Conservation (phyloP, 768 basidiomycete species). For the Mrakia hoshinonis region DNA sequence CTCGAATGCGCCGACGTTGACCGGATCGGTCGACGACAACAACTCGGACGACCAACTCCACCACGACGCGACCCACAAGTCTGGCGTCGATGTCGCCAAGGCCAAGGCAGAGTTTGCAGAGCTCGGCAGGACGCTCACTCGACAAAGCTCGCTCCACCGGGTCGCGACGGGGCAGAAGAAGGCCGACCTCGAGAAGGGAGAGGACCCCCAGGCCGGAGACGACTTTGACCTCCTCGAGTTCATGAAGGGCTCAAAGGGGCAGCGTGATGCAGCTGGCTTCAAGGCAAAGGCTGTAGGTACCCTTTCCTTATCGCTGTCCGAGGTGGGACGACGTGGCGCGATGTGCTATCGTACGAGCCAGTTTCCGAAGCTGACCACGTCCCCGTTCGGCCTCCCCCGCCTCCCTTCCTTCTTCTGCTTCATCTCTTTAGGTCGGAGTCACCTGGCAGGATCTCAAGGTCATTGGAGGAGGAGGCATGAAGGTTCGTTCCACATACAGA, state of each 20-base stretch:
- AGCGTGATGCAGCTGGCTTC: slow-evolving; percentile 40
- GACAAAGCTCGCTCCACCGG: slow-evolving; percentile 24
- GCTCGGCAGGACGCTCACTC: slow-evolving; percentile 29
- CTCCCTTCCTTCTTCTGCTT: not conserved
- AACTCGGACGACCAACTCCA: not conserved
- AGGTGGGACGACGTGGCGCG: too few species aligned
- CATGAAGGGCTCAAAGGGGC: slow-evolving; percentile 30
- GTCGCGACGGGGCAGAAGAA: slow-evolving; percentile 28
- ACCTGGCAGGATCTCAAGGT: slow-evolving; percentile 39
- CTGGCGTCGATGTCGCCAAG: slow-evolving; percentile 25
- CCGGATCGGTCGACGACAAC: not conserved
- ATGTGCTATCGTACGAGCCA: too few species aligned
- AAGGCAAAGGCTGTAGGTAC: slow-evolving; percentile 36
- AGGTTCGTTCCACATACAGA: slow-evolving; percentile 5
- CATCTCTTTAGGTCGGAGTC: slow-evolving; percentile 36
- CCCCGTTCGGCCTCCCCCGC: not conserved
- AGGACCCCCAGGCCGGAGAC: slow-evolving; percentile 33
- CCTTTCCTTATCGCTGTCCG: not conserved
- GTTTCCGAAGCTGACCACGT: not conserved
- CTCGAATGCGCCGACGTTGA: not conserved
- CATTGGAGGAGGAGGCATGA: slow-evolving; percentile 43
- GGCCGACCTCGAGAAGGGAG: slow-evolving; percentile 34
- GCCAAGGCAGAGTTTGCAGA: slow-evolving; percentile 32
- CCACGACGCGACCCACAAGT: too few species aligned
- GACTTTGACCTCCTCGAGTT: slow-evolving; percentile 41